Evolutionary conservation across 179 eudicot genomes (phyloP), one percentile per base, ranked within the genome.

Genomic region (Dionaea muscipula): DNA sequence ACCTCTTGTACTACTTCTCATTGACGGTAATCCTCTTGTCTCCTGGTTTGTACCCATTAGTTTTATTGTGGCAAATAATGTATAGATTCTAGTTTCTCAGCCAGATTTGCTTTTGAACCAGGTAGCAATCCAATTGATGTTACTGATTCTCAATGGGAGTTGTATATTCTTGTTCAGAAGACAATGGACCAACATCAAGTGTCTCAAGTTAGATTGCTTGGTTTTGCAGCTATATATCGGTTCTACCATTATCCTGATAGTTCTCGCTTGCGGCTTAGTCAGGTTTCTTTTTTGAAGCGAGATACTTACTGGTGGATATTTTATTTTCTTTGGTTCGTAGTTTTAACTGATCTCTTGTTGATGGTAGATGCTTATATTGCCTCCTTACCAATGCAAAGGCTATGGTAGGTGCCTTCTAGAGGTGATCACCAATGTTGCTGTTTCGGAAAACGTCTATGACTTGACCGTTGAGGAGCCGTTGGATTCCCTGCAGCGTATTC

Each of bases 101-200:
- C 28, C 51, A 19, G 19, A 12, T 16, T 17, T 56, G 26, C 53
- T 28, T 63, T 27, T 51, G 55, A 51, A 65, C 51, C 84, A 91
- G 96, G 98, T 72, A 80, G 96, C 79, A 91, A 76, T 63, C 81
- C 94, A 17, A 84, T 91, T 51, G 98, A 91, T 56, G 81, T 91
- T 31, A 80, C 78, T 19, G 96, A 91, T 73, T 78, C 94, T 28
- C 64, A 67, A 31, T 91, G 98, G 98, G 98, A 87, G 75, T 68
- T 91, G 52, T 76, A 76, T 65, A 66, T 82, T n/a, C 17, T 84
- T 19, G 75, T 75, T 50, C 74, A 80, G 70, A 81, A 73, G 63
- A 66, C 55, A 54, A 57, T 28, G 55, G 68, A 59, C 60, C 41
- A 65, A 61, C 68, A 68, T 55, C 83, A 69, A 26, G 79, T 50